These are phyloP conservation scores for Gilbertella persicaria DNA, from an alignment of 371 early-diverging fungal species.

Conservation along the genomic window DNA sequence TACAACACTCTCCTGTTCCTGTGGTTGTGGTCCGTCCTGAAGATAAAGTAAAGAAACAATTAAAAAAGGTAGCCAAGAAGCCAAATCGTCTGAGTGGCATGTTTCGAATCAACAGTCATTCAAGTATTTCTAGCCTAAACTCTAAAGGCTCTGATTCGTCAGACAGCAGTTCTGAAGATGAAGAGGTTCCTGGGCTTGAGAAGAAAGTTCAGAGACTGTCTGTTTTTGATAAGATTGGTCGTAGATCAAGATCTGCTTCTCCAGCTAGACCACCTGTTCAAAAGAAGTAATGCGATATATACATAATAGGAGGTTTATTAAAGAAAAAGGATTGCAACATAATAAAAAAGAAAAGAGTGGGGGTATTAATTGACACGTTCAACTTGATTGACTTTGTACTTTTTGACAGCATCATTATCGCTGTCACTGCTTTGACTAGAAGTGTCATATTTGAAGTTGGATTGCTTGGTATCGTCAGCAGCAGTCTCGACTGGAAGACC, in stretches of 20 bases:
- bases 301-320: neutral
- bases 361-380: conserved; percentile 13
- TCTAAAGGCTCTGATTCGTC: conserved; percentile 26
- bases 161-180: conserved; percentile 28
- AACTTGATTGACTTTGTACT: conserved; percentile 10
- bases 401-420: conserved; percentile 1
- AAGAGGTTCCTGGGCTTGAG: conserved; percentile 19
- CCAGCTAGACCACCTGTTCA: conserved; percentile 23
- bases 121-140: conserved; percentile 25
- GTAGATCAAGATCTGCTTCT: conserved; percentile 43
- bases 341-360: neutral
- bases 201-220: conserved; percentile 37
- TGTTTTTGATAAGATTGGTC: conserved; percentile 35
- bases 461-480: neutral
- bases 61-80: conserved; percentile 44
- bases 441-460: neutral
- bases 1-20: conserved; percentile 61
- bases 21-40: conserved; percentile 63
- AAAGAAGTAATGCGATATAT: conserved; percentile 7
- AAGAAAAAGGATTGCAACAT: neutral
- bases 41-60: conserved; percentile 48
- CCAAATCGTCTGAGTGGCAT: conserved; percentile 43
- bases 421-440: neutral
- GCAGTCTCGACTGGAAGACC: neutral
- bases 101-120: conserved; percentile 38